Base-by-base conservation (phyloP, 75 land plant genomes). In the Sequoiadendron giganteum region DNA sequence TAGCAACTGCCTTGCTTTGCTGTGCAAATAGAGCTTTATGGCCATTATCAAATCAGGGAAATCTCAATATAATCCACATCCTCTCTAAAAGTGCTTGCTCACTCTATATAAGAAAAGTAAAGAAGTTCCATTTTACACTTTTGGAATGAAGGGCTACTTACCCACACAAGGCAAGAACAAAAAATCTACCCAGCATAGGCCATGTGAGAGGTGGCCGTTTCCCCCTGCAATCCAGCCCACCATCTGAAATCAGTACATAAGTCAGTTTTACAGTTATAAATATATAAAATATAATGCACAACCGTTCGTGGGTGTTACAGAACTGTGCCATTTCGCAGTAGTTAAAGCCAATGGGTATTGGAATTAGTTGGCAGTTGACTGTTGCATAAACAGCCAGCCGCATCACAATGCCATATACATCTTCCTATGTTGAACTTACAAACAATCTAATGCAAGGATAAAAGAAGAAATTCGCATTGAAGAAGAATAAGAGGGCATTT, bases 81-180 rank as follows among this genome's bases (percentile, higher is more conserved):
- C 38, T 30, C 38, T 75, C 38, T 34, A 75, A 32, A 75, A 75
- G 39, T 30, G 77, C 34, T 75, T 34, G 38, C n/a, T 34, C 16
- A 3, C 77, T 34, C 5, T 10, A 32, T 7, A 32, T 75, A 32
- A 30, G 77, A 30, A 75, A 75, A 75, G 2, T 75, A 75, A 10
- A 32, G 16, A 14, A 75, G 34, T 13, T 75, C 34, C 14, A 34
- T 75, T 34, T 75, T 34, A 65, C 28, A 52, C 6, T 75, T 2
- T 34, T 11, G 39, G 34, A 11, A 75, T 75, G 38, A 75, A 34
- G 16, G n/a, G 10, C 28, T 56, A 18, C 87, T 76, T 36, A 91
- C 92, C 92, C 92, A 77, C 87, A 42, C 7, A 89, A 61, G 49
- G 79, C 92, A 61, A 91, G 92, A 61, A 91, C 54, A 84, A 91